phyloP scores from a whole-genome alignment of 129 eudicot species.

The Tagetes patula region DNA sequence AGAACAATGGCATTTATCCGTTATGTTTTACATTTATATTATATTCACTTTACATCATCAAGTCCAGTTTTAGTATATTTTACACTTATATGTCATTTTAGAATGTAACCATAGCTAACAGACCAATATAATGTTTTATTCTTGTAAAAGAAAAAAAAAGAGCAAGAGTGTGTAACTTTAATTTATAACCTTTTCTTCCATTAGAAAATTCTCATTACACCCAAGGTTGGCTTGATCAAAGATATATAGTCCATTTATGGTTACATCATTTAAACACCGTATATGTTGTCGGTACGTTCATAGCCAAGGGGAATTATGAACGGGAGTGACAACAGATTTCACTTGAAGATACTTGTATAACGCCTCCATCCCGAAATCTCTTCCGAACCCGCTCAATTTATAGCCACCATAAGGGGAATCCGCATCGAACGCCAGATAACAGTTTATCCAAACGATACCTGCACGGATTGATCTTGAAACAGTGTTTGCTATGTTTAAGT shows the following conservation, averaged over 20 bases:
- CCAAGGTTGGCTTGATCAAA: neutral
- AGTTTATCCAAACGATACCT: constrained; percentile 77
- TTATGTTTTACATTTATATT: neutral
- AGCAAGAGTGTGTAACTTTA: no score
- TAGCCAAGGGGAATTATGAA: constrained; percentile 76
- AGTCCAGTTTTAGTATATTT: no score
- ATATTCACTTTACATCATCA: no score
- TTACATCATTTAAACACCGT: neutral
- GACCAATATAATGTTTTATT: no score
- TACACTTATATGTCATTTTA: neutral
- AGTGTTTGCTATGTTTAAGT: constrained; percentile 78
- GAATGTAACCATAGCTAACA: no score
- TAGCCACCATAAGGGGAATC: constrained; percentile 76
- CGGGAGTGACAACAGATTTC: constrained; percentile 73
- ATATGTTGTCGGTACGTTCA: constrained; percentile 21
- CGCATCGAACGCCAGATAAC: constrained; percentile 58
- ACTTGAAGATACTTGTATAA: constrained; percentile 66
- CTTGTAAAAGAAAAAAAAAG: no score
- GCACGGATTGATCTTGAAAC: constrained; percentile 87
- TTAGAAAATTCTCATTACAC: no score
- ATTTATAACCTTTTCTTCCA: no score
- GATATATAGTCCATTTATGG: neutral
- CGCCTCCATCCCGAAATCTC: constrained; percentile 69
- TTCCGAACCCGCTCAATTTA: constrained; percentile 81
- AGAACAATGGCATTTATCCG: no score